Evolutionary conservation across 2,329 filamentous ascomycete species (phyloP).

Genomic region (Pestalotiopsis sp.): DNA sequence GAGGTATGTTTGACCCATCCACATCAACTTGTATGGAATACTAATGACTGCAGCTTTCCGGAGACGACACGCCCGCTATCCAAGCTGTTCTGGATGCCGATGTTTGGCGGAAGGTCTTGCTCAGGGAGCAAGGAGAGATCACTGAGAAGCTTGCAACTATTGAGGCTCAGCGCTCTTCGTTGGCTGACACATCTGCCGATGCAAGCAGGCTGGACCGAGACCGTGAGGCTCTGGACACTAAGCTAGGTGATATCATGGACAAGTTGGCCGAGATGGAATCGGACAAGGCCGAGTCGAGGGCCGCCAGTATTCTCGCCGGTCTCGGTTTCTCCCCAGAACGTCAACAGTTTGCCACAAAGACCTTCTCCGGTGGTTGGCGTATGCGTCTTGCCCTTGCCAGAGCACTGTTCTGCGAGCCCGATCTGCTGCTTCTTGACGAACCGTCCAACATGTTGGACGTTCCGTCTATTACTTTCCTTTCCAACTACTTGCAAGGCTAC

Average conservation of each 20-base stretch:
- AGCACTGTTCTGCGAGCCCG: constrained; percentile 97
- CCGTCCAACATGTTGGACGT: constrained; percentile 99
- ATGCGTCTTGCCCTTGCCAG: constrained; percentile 95
- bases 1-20: constrained; percentile 62
- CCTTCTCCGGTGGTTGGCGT: constrained; percentile 99
- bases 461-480: constrained; percentile 97
- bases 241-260: constrained; percentile 84
- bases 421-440: constrained; percentile 94
- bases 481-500: constrained; percentile 91
- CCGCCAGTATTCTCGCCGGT: constrained; percentile 94
- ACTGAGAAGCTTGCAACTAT: constrained; percentile 73
- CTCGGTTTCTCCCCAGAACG: constrained; percentile 93
- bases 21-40: not conserved
- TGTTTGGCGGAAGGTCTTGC: constrained; percentile 95
- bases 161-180: constrained; percentile 73
- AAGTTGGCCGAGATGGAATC: constrained; percentile 99
- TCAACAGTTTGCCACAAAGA: constrained; percentile 92
- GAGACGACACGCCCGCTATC: constrained; percentile 91
- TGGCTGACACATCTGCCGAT: constrained; percentile 92
- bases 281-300: constrained; percentile 94
- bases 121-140: constrained; percentile 89
- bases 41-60: constrained; percentile 67
- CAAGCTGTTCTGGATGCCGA: constrained; percentile 97
- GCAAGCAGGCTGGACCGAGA: constrained; percentile 83
- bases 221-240: constrained; percentile 86